A percentile compares a stretch with the other conserved stretches of the same genome.
These are phyloP conservation scores for Coniella vitis DNA, from an alignment of 2,329 filamentous ascomycete genomes.

Conservation along the genomic window DNA sequence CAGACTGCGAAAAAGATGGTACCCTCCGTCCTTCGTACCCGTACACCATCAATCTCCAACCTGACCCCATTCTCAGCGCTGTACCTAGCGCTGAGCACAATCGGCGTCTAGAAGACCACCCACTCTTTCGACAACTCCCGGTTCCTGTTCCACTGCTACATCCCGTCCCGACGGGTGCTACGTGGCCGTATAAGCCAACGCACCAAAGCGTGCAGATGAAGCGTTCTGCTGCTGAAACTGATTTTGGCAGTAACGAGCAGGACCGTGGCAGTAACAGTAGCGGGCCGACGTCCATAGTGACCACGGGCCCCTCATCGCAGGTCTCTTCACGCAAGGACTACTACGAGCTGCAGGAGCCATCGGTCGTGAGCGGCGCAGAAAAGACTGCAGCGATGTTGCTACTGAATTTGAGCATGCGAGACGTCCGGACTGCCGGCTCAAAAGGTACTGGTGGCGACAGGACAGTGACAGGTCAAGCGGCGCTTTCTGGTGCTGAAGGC, in stretches of 20 bases:
- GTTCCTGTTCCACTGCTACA: conserved; percentile 5
- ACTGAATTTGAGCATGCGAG: conserved; percentile 40
- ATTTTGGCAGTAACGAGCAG: conserved; percentile 20
- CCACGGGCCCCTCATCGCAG: conserved; percentile 4
- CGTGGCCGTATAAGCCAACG: background rate
- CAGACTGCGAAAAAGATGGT: conserved; percentile 6
- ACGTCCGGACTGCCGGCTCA: conserved; percentile 18
- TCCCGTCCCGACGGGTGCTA: background rate
- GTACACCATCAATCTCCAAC: conserved; percentile 21
- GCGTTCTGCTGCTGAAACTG: conserved; percentile 20
- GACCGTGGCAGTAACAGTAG: conserved; percentile 17
- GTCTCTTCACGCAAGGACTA: conserved; percentile 6
- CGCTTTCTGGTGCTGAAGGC: background rate
- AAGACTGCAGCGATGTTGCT: conserved; percentile 41
- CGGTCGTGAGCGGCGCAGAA: conserved; percentile 25
- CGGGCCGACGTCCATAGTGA: conserved; percentile 15
- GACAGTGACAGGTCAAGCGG: conserved; percentile 8
- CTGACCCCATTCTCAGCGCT: conserved; percentile 38
- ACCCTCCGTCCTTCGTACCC: background rate
- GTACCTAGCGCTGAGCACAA: conserved; percentile 31
- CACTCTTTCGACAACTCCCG: conserved; percentile 4
- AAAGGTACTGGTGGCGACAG: conserved; percentile 2
- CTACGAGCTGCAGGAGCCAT: conserved; percentile 8
- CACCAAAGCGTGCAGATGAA: conserved; percentile 1
- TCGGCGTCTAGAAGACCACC: conserved; percentile 10